Percentiles rank a stretch among this genome's conserved stretches.
Conservation (phyloP, 2,329 filamentous ascomycete species). For the Xylariales sp. region DNA sequence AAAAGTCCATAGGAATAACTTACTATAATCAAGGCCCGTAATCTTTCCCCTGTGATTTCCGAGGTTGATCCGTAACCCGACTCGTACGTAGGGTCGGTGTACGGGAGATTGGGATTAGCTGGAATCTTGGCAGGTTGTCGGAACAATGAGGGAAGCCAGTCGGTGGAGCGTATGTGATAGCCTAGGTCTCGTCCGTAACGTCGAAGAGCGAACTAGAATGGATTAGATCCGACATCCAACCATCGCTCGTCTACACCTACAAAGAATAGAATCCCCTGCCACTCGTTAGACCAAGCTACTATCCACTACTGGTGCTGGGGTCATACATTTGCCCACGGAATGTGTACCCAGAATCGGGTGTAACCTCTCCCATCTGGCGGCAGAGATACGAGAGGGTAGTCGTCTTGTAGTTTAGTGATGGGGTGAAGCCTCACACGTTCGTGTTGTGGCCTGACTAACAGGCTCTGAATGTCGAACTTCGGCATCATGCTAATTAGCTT, state of each 20-base stretch:
- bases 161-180: neutral
- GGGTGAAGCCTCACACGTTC: too few species aligned
- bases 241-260: neutral
- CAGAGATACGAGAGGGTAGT: too few species aligned
- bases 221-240: neutral
- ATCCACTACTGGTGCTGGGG: neutral
- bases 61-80: slow-evolving; percentile 11
- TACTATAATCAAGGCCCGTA: slow-evolving; percentile 15
- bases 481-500: too few species aligned
- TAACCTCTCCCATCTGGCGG: too few species aligned
- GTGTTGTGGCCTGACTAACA: too few species aligned
- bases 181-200: neutral
- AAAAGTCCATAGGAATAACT: neutral
- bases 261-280: slow-evolving; percentile 6
- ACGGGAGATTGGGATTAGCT: neutral
- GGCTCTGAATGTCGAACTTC: too few species aligned
- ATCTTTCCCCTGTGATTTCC: neutral
- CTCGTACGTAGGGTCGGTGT: neutral
- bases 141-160: neutral
- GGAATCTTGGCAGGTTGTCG: neutral
- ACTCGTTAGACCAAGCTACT: neutral
- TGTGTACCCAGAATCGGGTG: neutral
- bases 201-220: neutral
- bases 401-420: too few species aligned
- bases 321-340: slow-evolving; percentile 14